Percentiles rank a stretch among this genome's conserved stretches.
Conservation (phyloP, 2,329 filamentous ascomycete genomes). For the Plenodomus biglobosus region DNA sequence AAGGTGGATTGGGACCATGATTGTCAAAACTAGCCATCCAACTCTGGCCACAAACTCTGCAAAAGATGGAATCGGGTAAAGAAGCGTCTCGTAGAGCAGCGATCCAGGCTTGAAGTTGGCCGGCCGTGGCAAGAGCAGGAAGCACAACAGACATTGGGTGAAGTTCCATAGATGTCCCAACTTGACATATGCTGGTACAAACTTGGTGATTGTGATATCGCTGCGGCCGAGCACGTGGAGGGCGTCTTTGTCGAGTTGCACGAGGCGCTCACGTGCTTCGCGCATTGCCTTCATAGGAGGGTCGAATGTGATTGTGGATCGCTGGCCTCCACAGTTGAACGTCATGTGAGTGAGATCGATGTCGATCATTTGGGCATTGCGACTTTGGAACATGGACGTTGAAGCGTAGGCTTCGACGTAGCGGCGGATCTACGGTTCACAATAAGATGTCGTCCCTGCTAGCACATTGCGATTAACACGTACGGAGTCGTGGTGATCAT, state of each 20-base stretch:
- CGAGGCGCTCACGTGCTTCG: constrained; percentile 69
- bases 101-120: constrained; percentile 41
- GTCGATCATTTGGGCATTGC: constrained; percentile 64
- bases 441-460: not conserved
- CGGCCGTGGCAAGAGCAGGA: constrained; percentile 32
- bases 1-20: constrained; percentile 66
- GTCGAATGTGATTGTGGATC: constrained; percentile 60
- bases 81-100: constrained; percentile 45
- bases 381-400: constrained; percentile 58
- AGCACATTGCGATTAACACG: not conserved
- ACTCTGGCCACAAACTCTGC: constrained; percentile 60
- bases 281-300: constrained; percentile 69
- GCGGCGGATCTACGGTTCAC: constrained; percentile 56
- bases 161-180: constrained; percentile 56
- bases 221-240: constrained; percentile 63
- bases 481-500: constrained; percentile 71
- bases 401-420: constrained; percentile 74
- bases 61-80: constrained; percentile 56
- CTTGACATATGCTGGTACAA: constrained; percentile 52
- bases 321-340: constrained; percentile 56
- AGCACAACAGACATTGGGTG: constrained; percentile 42
- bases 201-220: constrained; percentile 58
- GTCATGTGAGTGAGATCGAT: constrained; percentile 65
- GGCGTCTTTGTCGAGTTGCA: constrained; percentile 69
- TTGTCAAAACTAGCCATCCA: constrained; percentile 59